These are phyloP conservation scores for Tuber brumale DNA, from an alignment of 495 filamentous ascomycete genomes.

Conservation along the genomic window DNA sequence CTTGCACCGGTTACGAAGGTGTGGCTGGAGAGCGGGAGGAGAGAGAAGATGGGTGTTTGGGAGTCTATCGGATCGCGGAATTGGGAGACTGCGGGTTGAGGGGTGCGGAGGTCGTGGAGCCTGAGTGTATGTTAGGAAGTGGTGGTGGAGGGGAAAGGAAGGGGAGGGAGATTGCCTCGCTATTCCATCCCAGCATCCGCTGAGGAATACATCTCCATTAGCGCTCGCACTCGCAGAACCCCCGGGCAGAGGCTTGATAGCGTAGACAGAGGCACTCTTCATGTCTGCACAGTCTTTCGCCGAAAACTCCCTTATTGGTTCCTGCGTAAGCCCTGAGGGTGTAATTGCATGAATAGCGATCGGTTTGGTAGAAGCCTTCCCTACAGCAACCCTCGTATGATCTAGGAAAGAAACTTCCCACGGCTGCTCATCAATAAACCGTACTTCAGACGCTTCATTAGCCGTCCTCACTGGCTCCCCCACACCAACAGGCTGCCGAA, in stretches of 20 bases:
- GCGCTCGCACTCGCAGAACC: slow-evolving; percentile 36
- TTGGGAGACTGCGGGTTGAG: slow-evolving; percentile 45
- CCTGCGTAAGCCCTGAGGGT: slow-evolving; percentile 2
- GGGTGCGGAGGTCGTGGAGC: slow-evolving; percentile 62
- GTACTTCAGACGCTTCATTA: neutral
- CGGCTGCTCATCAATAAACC: slow-evolving; percentile 17
- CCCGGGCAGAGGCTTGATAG: slow-evolving; percentile 49
- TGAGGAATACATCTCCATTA: slow-evolving; percentile 53
- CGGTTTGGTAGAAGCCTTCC: slow-evolving; percentile 13
- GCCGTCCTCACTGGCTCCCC: neutral
- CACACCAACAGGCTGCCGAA: neutral
- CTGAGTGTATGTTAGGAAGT: slow-evolving; percentile 37
- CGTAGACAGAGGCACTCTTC: slow-evolving; percentile 45
- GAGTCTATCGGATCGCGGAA: slow-evolving; percentile 55
- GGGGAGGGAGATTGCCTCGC: slow-evolving; percentile 45
- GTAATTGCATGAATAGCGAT: slow-evolving; percentile 19
- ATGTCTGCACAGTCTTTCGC: slow-evolving; percentile 13
- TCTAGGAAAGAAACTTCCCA: slow-evolving; percentile 32
- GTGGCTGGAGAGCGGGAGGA: slow-evolving; percentile 53
- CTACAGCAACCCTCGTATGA: slow-evolving; percentile 23
- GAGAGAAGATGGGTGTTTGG: slow-evolving; percentile 53
- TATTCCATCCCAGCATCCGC: slow-evolving; percentile 56
- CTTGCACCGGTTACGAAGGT: slow-evolving; percentile 54
- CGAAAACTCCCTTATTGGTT: slow-evolving; percentile 21
- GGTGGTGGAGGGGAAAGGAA: neutral